These are phyloP conservation scores for Gynostemma pentaphyllum DNA, from an alignment of 306 rosid species.

Conservation along the genomic window DNA sequence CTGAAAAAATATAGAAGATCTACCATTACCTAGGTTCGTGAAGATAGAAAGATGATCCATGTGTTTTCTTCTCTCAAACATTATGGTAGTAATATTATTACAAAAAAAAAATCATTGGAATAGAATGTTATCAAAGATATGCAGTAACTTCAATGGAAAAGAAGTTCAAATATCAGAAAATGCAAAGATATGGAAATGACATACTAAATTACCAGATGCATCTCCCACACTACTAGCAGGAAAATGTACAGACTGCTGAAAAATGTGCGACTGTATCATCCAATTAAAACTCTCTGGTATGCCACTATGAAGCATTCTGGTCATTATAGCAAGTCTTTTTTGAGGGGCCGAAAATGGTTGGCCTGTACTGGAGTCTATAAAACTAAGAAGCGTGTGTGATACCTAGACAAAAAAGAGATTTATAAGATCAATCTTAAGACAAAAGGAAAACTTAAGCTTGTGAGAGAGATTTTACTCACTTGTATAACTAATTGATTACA, in stretches of 20 bases:
- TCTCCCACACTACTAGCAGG: constrained; percentile 36
- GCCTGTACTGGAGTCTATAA: constrained; percentile 66
- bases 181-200: neutral
- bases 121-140: neutral
- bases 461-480: constrained; percentile 36
- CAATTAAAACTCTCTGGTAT: constrained; percentile 54
- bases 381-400: constrained; percentile 88
- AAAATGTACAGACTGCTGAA: constrained; percentile 29
- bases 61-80: neutral
- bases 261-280: constrained; percentile 36
- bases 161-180: neutral
- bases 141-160: neutral
- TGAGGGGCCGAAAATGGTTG: constrained; percentile 55
- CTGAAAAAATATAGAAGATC: neutral
- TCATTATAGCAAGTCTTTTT: constrained; percentile 49
- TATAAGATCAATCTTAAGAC: constrained; percentile 22
- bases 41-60: neutral
- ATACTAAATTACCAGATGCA: constrained; percentile 38
- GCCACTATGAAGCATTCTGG: constrained; percentile 86
- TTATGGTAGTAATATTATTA: neutral
- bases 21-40: neutral
- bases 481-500: constrained; percentile 91
- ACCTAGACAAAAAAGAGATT: constrained; percentile 43
- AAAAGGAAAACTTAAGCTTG: constrained; percentile 11
- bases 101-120: neutral